Evolutionary conservation across 139 green algal species (phyloP).

Genomic region (Gonium pectorale): DNA sequence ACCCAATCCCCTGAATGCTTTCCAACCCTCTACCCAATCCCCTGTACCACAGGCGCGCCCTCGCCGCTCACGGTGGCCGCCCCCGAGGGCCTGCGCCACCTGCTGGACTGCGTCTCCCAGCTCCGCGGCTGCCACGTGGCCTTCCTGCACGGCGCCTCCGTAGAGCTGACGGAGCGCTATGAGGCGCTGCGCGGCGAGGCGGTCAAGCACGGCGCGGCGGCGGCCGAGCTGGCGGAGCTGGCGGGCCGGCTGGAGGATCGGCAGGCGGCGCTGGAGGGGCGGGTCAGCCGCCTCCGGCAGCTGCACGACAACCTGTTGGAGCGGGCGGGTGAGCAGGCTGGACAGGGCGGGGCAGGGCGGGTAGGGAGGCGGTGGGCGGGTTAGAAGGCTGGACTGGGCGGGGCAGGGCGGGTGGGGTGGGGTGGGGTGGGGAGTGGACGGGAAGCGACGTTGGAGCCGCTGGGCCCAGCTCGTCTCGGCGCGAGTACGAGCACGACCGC

Average conservation of each 20-base stretch:
- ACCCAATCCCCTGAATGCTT: too few relatives aligned
- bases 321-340: conserved; percentile 23
- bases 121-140: not conserved
- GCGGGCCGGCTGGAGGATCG: conserved; percentile 1
- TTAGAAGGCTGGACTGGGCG: too few relatives aligned
- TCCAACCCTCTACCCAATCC: too few relatives aligned
- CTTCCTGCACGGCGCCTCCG: conserved; percentile 7
- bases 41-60: not conserved
- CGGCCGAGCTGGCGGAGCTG: not conserved
- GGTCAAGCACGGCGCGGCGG: conserved; percentile 2
- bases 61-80: conserved; percentile 9
- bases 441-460: too few relatives aligned
- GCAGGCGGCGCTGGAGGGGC: conserved; percentile 23
- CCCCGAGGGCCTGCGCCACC: conserved; percentile 28
- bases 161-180: not conserved
- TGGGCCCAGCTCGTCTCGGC: too few relatives aligned
- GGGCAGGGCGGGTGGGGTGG: too few relatives aligned
- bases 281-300: not conserved
- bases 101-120: conserved; percentile 7
- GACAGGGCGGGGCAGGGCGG: not conserved
- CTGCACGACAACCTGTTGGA: conserved; percentile 52
- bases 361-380: not conserved
- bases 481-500: too few relatives aligned
- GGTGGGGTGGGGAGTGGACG: too few relatives aligned
- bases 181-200: conserved; percentile 4